phyloP scores from a whole-genome alignment of 2,329 filamentous ascomycete species.

The Colletotrichum sp. region DNA sequence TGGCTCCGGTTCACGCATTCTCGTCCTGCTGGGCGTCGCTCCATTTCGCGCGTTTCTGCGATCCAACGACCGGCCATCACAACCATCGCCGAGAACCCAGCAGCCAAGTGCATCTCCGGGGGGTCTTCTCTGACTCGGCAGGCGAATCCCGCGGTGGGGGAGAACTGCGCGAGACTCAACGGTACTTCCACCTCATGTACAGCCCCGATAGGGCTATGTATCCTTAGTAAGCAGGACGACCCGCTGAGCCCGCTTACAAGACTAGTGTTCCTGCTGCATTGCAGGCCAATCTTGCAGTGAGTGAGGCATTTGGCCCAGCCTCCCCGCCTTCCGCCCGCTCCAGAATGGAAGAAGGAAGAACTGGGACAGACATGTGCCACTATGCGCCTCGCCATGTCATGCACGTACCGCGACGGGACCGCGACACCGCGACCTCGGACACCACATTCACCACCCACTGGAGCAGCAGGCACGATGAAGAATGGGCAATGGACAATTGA shows the following conservation, averaged over 20 bases:
- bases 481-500: background rate
- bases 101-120: background rate
- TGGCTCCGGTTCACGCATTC: background rate
- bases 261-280: background rate
- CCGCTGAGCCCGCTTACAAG: background rate
- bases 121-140: background rate
- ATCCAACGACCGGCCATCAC: background rate
- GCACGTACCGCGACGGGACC: background rate
- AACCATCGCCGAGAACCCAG: background rate
- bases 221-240: background rate
- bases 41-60: background rate
- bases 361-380: background rate
- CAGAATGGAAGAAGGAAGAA: conserved; percentile 2
- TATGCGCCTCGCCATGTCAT: conserved; percentile 1
- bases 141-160: background rate
- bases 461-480: background rate
- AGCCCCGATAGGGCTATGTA: background rate
- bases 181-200: background rate
- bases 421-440: background rate
- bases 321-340: background rate
- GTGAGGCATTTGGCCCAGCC: background rate
- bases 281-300: background rate
- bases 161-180: background rate
- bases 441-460: background rate
- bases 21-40: background rate